Evolutionary conservation across 2,329 filamentous ascomycete species (phyloP), one percentile per base, ranked within the genome.

Genomic region (Teratosphaeria epicoccoides): DNA sequence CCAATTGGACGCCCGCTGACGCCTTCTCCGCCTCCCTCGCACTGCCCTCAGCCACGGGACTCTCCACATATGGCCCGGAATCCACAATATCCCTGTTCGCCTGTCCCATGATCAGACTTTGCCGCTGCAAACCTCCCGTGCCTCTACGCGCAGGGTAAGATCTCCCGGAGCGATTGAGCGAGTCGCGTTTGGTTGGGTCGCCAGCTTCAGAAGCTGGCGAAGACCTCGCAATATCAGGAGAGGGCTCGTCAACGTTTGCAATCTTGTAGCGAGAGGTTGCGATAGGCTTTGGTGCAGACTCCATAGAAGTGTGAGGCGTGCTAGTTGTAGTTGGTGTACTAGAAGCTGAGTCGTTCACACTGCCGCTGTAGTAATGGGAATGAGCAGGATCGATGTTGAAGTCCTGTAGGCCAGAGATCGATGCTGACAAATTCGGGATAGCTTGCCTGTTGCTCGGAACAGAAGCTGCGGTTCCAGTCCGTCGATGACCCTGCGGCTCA

Each of bases 181-280:
- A 86, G 64, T 84, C 82, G 48, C 82, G 77, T 69, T 85, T 85
- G 59, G 83, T 79, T 2, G 79, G 66, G 26, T 52, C 52, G 57
- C 64, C 48, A 47, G 51, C 33, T 55, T 50, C 26, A 14, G 47
- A 28, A 25, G 48, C n/a, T 12, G 49, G 46, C 33, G 40, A 48
- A 28, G 48, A 33, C 20, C 10, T 24, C 10, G 24, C 43, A n/a
- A 9, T 46, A 7, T 46, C 23, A 46, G 44, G 25, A n/a, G 44
- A 46, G 10, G n/a, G 10, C 14, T 24, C 28, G 28, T 55, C 53
- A 6, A 46, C 22, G 28, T 55, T 55, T 17, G 24, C 23, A 22
- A 52, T 33, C 40, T 48, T 51, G 46, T 54, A 54, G 12, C 51
- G 51, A 3, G 52, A 51, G n/a, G 24, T n/a, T 20, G 49, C 37